Base-by-base conservation (phyloP, 2,329 filamentous ascomycete species). In the Colletotrichum sp. region DNA sequence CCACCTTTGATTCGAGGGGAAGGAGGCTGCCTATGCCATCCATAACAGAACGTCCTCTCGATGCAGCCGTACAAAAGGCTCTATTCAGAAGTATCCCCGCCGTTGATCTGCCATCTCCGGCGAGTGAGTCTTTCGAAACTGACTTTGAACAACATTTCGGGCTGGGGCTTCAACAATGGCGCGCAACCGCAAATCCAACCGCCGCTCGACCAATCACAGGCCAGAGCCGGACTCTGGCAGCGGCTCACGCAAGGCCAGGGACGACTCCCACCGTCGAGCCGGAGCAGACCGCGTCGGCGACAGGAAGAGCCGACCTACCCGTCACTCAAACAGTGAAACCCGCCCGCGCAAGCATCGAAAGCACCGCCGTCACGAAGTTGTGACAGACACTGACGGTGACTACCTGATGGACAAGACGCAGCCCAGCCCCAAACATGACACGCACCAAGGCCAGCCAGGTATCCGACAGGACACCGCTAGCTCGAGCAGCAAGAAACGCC, bases 301-400 rank as follows among this genome's bases (percentile, higher is more conserved):
- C 26, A 26, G 21, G 10, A 71, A 55, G 30, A 34, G 34, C 16
- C 66, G 58, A 4, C 9, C 24, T 28, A n/a, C 34, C 10, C 34
- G 30, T 8, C 21, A 67, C 13, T 6, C 58, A n/a, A 24, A 43
- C n/a, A 38, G 30, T 18, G 30, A 58, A 28, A n/a, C 55, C 13
- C 56, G 43, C 10, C 26, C 64, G 12, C 28, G 36, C 18, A 70
- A 28, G 28, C 43, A 73, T 16, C n/a, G 43, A 18, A 72, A 24
- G 18, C 30, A 18, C 36, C 69, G 34, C n/a, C 66, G 48, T 7
- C 28, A 28, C 34, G 48, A 30, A 36, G 5, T 43, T 14, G 48
- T 52, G 5, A 43, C 64, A 10, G 34, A 73, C 24, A 71, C 36
- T 18, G 73, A 77, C 32, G 73, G 75, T 18, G 75, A 76, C 55